Evolutionary conservation across 2,329 filamentous ascomycete species (phyloP).

Genomic region (Metarhizium humberi): DNA sequence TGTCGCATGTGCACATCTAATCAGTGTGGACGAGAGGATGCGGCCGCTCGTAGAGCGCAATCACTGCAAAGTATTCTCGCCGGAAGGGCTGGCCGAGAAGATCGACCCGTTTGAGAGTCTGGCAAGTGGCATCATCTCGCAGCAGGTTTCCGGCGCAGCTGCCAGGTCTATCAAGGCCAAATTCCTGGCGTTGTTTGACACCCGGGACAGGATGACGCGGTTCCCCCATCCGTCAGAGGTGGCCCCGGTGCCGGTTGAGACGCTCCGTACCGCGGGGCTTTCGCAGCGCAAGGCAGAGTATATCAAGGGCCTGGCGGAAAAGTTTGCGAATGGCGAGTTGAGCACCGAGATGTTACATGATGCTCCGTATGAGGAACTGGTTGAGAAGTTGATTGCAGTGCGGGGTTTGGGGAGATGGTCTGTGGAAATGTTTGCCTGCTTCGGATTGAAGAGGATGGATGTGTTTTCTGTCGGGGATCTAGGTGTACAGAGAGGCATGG

Average conservation of each 20-base stretch:
- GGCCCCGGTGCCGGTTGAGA: slow-evolving; percentile 48
- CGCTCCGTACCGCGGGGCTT: slow-evolving; percentile 74
- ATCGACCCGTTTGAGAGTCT: slow-evolving; percentile 84
- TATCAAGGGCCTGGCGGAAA: slow-evolving; percentile 72
- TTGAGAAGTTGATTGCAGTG: slow-evolving; percentile 75
- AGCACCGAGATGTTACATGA: slow-evolving; percentile 65
- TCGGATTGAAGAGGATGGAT: slow-evolving; percentile 88
- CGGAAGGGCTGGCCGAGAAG: slow-evolving; percentile 71
- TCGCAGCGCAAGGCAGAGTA: slow-evolving; percentile 96
- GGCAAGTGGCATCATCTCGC: slow-evolving; percentile 81
- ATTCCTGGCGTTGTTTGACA: slow-evolving; percentile 65
- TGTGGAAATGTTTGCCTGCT: slow-evolving; percentile 97
- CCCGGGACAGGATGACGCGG: slow-evolving; percentile 20
- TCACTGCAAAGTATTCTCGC: slow-evolving; percentile 69
- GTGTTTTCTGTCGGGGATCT: slow-evolving; percentile 89
- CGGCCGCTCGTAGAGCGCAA: slow-evolving; percentile 63
- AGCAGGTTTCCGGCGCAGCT: slow-evolving; percentile 91
- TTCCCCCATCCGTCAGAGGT: slow-evolving; percentile 78
- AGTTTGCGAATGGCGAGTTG: slow-evolving; percentile 68
- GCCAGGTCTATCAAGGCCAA: slow-evolving; percentile 82
- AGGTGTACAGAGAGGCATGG: slow-evolving; percentile 92
- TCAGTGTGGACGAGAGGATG: slow-evolving; percentile 64
- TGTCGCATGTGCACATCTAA: slow-evolving; percentile 65
- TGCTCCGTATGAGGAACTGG: slow-evolving; percentile 76
- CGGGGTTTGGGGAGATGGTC: slow-evolving; percentile 83